Evolutionary conservation across 768 basidiomycete genomes (phyloP), one percentile per base, ranked within the genome.

Genomic region (Termitomyces sp.): DNA sequence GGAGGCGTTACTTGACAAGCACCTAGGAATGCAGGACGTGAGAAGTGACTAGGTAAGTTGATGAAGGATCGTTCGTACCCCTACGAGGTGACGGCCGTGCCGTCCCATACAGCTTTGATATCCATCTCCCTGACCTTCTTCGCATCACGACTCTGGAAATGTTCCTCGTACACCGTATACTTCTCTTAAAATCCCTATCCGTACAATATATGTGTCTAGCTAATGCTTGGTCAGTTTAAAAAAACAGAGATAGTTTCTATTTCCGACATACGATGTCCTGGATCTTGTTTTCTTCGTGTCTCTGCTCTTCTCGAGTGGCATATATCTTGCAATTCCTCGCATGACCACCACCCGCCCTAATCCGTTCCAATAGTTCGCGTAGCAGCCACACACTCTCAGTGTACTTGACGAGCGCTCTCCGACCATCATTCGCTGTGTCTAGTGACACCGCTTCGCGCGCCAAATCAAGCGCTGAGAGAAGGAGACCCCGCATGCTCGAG

Each of bases 201-300:
- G 60, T 13, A 33, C 16, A n/a, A 49, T 55, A 12, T 61, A 61
- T 7, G 60, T 58, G n/a, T 61, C 60, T 22, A 61, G 36, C 60
- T 61, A 24, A 29, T 47, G n/a, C 7, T 31, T 16, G n/a, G 20
- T 55, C 48, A 57, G 24, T 37, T 20, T n/a, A 12, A 5, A 18
- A 15, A 2, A 48, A 8, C 10, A n/a, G n/a, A n/a, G 4, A 22
- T 42, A 3, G 18, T 13, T 5, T 6, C 44, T 16, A 8, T 6
- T 7, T 16, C 16, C 3, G 29, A 59, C 61, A 22, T 31, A 62
- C 61, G 8, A 62, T 62, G 13, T 55, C 54, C 28, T 59, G 61
- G 7, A 62, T 22, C 22, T 34, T 59, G 8, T 51, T 47, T 45
- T 61, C 57, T 44, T 61, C 60, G 4, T 26, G 47, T 24, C 42